phyloP scores from a whole-genome alignment of 139 green algal species.

The Chlamydomonas incerta region DNA sequence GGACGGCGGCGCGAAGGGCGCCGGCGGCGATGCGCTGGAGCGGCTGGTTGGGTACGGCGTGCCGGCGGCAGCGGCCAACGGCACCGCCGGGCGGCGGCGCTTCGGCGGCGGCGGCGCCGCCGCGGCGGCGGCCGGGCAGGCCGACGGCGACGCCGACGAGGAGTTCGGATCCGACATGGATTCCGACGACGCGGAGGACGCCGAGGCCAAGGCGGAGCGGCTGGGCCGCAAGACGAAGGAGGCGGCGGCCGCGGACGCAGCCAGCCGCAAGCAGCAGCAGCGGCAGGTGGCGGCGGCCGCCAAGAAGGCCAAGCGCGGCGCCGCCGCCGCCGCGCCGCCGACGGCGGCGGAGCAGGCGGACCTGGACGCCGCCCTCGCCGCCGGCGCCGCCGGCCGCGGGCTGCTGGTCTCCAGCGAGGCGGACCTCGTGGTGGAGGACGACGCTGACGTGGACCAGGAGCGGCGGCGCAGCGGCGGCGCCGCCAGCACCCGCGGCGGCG shows the following conservation, averaged over 20 bases:
- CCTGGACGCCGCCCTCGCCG: constrained; percentile 5
- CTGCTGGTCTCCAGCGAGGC: constrained; percentile 1
- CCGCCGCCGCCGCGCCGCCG: not conserved
- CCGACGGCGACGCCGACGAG: constrained; percentile 1
- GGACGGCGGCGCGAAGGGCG: not conserved
- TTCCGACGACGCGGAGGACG: constrained; percentile 51
- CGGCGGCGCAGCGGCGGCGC: constrained; percentile 11
- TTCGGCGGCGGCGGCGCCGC: constrained; percentile 36
- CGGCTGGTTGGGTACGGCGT: constrained; percentile 14
- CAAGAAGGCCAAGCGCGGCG: not conserved
- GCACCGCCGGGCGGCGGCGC: constrained; percentile 15
- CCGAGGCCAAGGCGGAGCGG: constrained; percentile 54
- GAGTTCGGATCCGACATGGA: not conserved
- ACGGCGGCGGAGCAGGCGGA: constrained; percentile 19
- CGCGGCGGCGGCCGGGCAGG: not conserved
- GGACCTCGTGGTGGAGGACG: not conserved
- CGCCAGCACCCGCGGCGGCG: constrained; percentile 15
- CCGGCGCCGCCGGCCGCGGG: constrained; percentile 1
- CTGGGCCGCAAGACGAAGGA: constrained; percentile 1
- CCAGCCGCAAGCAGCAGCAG: constrained; percentile 8
- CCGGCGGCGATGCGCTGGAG: not conserved
- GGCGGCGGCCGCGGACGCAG: not conserved
- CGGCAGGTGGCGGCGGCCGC: not conserved
- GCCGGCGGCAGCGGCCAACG: not conserved
- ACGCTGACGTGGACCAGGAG: not conserved